phyloP scores from a whole-genome alignment of 1,139 yeast species.

The Scheffersomyces stambukii region DNA sequence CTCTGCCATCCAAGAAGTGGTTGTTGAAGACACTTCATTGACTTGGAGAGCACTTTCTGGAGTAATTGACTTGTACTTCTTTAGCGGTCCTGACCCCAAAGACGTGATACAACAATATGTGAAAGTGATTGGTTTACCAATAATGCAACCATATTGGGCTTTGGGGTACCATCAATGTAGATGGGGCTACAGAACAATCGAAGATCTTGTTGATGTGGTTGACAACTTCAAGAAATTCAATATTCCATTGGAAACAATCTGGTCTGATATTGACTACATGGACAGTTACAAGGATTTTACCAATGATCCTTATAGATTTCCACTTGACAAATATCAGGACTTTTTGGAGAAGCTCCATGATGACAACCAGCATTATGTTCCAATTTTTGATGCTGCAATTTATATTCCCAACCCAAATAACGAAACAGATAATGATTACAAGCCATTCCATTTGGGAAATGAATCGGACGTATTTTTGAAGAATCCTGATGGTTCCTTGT shows the following conservation, averaged over 20 bases:
- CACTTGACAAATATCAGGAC: slow-evolving; percentile 15
- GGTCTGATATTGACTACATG: slow-evolving; percentile 24
- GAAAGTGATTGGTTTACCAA: slow-evolving; percentile 17
- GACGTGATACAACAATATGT: slow-evolving; percentile 26
- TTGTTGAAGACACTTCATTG: slow-evolving; percentile 16
- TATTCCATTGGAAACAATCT: slow-evolving; percentile 20
- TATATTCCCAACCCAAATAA: slow-evolving; percentile 21
- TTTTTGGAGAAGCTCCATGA: slow-evolving; percentile 21
- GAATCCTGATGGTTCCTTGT: slow-evolving; percentile 24
- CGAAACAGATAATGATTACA: slow-evolving; percentile 18
- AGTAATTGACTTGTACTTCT: slow-evolving; percentile 27
- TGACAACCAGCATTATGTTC: slow-evolving; percentile 24
- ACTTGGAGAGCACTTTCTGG: slow-evolving; percentile 27
- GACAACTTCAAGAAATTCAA: slow-evolving; percentile 16
- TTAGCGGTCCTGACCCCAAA: slow-evolving; percentile 26
- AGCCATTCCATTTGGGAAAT: slow-evolving; percentile 20
- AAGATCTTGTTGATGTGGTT: slow-evolving; percentile 15
- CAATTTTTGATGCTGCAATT: slow-evolving; percentile 32
- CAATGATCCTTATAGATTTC: slow-evolving; percentile 21
- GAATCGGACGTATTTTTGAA: slow-evolving; percentile 22
- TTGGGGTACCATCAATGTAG: slow-evolving; percentile 22
- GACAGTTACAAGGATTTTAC: slow-evolving; percentile 27
- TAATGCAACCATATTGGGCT: slow-evolving; percentile 22
- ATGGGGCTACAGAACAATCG: slow-evolving; percentile 19
- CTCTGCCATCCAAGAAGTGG: slow-evolving; percentile 19